Evolutionary conservation across 805 yeast genomes (phyloP).

Genomic region (Sugiyamaella boreocaroliniensis): DNA sequence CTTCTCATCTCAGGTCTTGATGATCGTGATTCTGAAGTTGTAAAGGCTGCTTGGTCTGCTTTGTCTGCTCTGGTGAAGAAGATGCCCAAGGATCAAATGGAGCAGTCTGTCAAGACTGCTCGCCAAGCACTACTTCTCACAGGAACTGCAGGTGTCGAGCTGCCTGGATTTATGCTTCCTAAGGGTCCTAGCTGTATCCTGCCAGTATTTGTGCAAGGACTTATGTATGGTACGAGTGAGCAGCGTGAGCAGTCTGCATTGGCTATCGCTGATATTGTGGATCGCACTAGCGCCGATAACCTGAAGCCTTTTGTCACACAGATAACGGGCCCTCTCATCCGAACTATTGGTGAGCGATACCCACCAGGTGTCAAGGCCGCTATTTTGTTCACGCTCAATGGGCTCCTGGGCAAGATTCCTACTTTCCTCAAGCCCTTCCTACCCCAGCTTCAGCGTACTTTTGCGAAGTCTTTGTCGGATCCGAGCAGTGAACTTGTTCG

Average conservation of each 20-base stretch:
- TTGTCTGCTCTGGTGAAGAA: constrained; percentile 59
- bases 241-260: constrained; percentile 82
- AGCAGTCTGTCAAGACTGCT: constrained; percentile 73
- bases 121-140: constrained; percentile 61
- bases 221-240: constrained; percentile 83
- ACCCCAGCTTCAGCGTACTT: constrained; percentile 96
- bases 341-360: constrained; percentile 96
- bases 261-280: constrained; percentile 81
- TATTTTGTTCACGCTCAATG: constrained; percentile 77
- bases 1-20: constrained; percentile 67
- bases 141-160: constrained; percentile 57
- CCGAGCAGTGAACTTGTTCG: constrained; percentile 60
- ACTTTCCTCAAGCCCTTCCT: constrained; percentile 88
- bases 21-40: constrained; percentile 57
- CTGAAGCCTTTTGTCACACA: constrained; percentile 85
- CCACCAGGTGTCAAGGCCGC: constrained; percentile 88
- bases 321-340: constrained; percentile 94
- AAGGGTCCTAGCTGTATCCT: constrained; percentile 82
- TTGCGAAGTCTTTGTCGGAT: constrained; percentile 85
- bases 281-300: constrained; percentile 63
- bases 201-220: constrained; percentile 89
- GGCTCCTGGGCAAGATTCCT: constrained; percentile 75
- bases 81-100: constrained; percentile 70
- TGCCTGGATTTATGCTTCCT: constrained; percentile 63
- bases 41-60: constrained; percentile 57